Base-by-base conservation (phyloP, 2,329 filamentous ascomycete genomes). In the Boeremia exigua region DNA sequence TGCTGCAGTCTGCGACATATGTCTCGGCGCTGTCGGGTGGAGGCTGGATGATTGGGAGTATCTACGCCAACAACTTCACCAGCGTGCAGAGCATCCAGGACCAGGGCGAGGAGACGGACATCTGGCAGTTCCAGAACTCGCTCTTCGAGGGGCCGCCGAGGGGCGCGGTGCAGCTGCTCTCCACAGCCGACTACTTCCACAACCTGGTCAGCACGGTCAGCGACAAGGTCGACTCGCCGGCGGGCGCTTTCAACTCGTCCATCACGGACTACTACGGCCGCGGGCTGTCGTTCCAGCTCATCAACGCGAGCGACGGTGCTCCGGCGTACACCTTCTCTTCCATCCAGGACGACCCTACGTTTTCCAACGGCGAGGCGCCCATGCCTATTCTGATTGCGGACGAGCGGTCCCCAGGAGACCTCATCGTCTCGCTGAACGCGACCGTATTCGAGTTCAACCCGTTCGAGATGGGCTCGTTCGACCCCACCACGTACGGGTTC, bases 231-330 rank as follows among this genome's bases (percentile, higher is more conserved):
- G 74, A 87, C 54, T 88, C 87, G 14, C 85, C 86, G 0, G 63
- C 63, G 8, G 93, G 82, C 69, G 33, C 53, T 0, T 94, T 83
- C 74, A 71, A 75, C 23, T 85, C 84, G 3, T 89, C 90, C 8
- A 82, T 96, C 54, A 96, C 93, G 0, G 93, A 97, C 78, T 92
- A 92, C 74, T 96, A 92, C 80, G 91, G 90, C 27, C 88, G 92
- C 54, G 90, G 90, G 42, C 82, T 96, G n/a, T 88, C 88, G 1
- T 96, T 89, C 76, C 92, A 96, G 77, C 83, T 96, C 43, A 84
- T 96, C 71, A 90, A 94, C 70, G 89, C 85, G 6, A 82, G 82
- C 1, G 77, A 90, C 58, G 93, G 92, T 34, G 92, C 91, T 0
- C 86, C 46, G 53, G 81, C 80, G 12, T 92, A 89, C 68, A 96